Evolutionary conservation across 2,329 filamentous ascomycete species (phyloP).

Genomic region (Cytospora chrysosperma): DNA sequence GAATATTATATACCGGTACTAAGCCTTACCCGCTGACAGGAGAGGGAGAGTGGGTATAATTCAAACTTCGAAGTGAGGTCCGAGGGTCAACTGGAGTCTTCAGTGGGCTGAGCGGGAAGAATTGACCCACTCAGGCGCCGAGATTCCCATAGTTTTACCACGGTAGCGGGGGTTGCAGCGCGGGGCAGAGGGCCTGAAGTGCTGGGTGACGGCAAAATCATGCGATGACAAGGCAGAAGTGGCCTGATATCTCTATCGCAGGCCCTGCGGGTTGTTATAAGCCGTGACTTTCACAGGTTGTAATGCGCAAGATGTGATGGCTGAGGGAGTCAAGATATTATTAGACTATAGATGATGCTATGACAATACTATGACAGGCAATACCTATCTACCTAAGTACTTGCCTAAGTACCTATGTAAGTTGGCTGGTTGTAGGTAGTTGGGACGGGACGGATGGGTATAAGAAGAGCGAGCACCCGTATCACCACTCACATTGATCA

Average conservation of each 20-base stretch:
- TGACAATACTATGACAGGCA: no score
- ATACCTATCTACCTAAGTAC: no score
- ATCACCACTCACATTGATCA: neutral
- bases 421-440: no score
- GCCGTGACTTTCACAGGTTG: neutral
- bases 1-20: no score
- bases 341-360: neutral
- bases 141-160: neutral
- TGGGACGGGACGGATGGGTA: neutral
- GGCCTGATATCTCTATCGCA: constrained; percentile 16
- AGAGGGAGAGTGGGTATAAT: neutral
- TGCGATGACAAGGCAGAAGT: constrained; percentile 17
- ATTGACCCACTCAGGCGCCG: neutral
- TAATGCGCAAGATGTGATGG: neutral
- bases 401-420: no score
- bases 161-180: neutral
- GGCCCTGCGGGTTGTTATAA: neutral
- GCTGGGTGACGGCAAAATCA: constrained; percentile 21
- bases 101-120: neutral
- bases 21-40: no score
- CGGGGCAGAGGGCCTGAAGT: neutral
- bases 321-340: neutral
- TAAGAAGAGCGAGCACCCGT: neutral
- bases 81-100: constrained; percentile 1
- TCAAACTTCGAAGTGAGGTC: constrained; percentile 5